These are phyloP conservation scores for Gossypium ekmanianum DNA, from an alignment of 345 rosid genomes.

Conservation along the genomic window DNA sequence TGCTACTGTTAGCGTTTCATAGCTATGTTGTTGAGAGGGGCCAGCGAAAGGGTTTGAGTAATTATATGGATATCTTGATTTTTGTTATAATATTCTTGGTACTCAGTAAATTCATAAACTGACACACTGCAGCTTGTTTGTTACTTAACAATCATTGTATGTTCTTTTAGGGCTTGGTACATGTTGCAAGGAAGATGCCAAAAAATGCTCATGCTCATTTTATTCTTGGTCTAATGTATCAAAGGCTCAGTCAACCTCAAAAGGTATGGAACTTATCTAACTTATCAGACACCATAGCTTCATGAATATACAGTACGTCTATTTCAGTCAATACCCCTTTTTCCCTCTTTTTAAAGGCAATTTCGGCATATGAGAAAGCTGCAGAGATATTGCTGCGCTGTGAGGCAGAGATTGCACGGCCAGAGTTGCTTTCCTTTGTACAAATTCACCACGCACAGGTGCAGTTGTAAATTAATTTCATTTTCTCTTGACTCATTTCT, in stretches of 20 bases:
- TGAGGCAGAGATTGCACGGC: conserved; percentile 84
- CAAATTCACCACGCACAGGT: conserved; percentile 99
- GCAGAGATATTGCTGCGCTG: conserved; percentile 74
- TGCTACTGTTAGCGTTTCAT: background rate
- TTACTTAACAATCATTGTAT: background rate
- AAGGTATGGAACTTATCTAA: conserved; percentile 45
- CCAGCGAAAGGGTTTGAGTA: background rate
- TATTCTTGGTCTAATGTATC: conserved; percentile 91
- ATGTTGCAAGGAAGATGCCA: conserved; percentile 94
- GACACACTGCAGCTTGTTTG: background rate
- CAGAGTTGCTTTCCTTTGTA: conserved; percentile 83
- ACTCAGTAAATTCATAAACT: background rate
- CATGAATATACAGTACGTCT: conserved; percentile 9
- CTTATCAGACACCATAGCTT: background rate
- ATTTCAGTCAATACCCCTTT: background rate
- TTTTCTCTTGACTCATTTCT: background rate
- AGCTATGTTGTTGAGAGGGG: background rate
- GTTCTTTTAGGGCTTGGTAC: conserved; percentile 72
- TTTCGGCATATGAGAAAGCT: conserved; percentile 83
- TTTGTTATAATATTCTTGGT: background rate
- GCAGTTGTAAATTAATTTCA: conserved; percentile 15
- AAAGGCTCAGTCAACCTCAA: conserved; percentile 81
- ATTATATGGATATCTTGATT: background rate
- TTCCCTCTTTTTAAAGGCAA: conserved; percentile 48
- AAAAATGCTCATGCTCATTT: conserved; percentile 97